These are phyloP conservation scores for Botryotinia convoluta DNA, from an alignment of 2,329 filamentous ascomycete genomes.

Conservation along the genomic window DNA sequence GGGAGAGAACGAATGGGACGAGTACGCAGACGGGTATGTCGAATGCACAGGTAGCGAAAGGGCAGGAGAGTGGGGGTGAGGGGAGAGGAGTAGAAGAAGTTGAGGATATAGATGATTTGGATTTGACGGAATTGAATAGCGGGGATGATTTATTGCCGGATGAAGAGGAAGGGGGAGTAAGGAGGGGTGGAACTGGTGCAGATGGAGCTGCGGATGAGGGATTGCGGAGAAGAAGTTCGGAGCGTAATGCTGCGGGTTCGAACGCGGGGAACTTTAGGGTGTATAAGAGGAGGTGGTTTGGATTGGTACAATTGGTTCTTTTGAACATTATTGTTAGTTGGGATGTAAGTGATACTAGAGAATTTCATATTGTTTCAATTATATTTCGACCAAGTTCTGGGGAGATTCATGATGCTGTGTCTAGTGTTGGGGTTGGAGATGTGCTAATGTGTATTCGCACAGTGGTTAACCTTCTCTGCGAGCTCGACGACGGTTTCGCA, in stretches of 20 bases:
- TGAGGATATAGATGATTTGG: constrained; percentile 28
- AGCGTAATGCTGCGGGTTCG: background rate
- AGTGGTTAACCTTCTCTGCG: constrained; percentile 93
- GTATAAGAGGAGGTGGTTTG: constrained; percentile 89
- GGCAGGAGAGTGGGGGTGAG: constrained; percentile 23
- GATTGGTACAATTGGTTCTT: constrained; percentile 76
- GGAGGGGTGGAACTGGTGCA: constrained; percentile 6
- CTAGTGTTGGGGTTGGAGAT: background rate
- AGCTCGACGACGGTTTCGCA: constrained; percentile 69
- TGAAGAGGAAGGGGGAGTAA: constrained; percentile 23
- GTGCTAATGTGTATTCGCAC: constrained; percentile 21
- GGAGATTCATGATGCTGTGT: background rate
- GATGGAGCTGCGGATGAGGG: constrained; percentile 9
- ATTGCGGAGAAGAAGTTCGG: background rate
- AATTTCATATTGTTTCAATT: background rate
- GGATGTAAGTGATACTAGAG: constrained; percentile 67
- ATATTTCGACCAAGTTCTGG: background rate
- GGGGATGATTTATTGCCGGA: constrained; percentile 35
- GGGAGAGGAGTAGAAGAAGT: constrained; percentile 12
- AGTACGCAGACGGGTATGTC: constrained; percentile 19
- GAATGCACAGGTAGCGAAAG: constrained; percentile 26
- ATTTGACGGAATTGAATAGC: constrained; percentile 33
- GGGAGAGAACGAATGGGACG: background rate
- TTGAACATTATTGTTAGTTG: constrained; percentile 92
- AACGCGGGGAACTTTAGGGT: constrained; percentile 46